Base-by-base conservation (phyloP, 768 basidiomycete species). In the Hemileccinum impolitum region DNA sequence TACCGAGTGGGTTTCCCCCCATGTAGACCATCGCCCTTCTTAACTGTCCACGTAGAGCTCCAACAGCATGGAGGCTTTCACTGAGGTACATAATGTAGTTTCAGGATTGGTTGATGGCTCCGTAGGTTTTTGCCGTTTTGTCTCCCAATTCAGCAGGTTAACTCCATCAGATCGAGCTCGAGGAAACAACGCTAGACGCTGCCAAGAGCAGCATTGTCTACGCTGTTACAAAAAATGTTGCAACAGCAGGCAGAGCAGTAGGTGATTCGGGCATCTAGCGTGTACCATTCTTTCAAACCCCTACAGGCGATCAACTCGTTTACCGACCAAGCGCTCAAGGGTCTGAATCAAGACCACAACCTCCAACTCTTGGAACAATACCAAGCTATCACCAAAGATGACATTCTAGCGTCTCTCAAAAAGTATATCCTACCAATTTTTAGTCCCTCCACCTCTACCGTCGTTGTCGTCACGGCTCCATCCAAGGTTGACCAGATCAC, bases 181-280 rank as follows among this genome's bases (percentile, higher is more conserved):
- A 92, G 34, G 78, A 84, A 45, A 85, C 88, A 1, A 82, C 83
- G 9, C 70, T 98, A 32, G 94, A 97, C 57, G 87, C 90, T 0
- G 91, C 94, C 5, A 93, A 95, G 73, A 94, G 90, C 55, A 88
- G 83, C 41, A 85, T 96, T 54, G 94, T 96, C 4, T 97, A 84
- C 60, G 75, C 76, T 8, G 86, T 94, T 10, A 82, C 94, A 0
- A 82, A 82, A 61, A 75, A 78, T 39, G 88, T 95, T 18, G 86
- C 93, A 17, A 95, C 92, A 4, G 82, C 90, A 25, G 80, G 81
- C n/a, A 80, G 86, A 57, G 95, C 95, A 37, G 94, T 94, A 68
- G 65, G 85, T 70, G 30, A 19, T 39, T 32, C 36, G 40, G 17
- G 14, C 12, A 12, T 31, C 21, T 25, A 19, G 3, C n/a, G 19